These are phyloP conservation scores for Iris macrosiphon DNA, from an alignment of 106 monocot genomes.

Conservation along the genomic window DNA sequence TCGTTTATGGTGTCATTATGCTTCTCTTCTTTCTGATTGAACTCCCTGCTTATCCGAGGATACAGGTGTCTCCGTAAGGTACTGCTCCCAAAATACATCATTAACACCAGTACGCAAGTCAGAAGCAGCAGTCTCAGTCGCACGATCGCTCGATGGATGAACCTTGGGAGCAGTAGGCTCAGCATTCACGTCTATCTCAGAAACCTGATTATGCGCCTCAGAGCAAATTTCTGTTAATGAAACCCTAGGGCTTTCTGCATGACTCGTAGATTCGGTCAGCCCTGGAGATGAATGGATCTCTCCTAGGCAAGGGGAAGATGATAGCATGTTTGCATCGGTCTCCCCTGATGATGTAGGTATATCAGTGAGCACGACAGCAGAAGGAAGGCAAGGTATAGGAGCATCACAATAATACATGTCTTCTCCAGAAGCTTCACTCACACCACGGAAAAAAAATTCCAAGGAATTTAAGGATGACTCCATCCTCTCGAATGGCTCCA, in stretches of 20 bases:
- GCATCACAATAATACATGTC: constrained; percentile 30
- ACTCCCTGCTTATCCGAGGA: constrained; percentile 30
- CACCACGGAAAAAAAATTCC: constrained; percentile 55
- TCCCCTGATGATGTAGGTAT: constrained; percentile 35
- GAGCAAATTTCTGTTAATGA: constrained; percentile 24
- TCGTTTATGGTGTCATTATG: constrained; percentile 9
- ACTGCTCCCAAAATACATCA: constrained; percentile 85
- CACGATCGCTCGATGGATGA: constrained; percentile 15
- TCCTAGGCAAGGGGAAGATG: constrained; percentile 27
- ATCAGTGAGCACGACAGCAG: constrained; percentile 39
- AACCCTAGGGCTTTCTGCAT: constrained; percentile 31
- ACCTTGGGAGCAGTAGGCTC: constrained; percentile 32
- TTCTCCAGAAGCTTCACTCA: constrained; percentile 41
- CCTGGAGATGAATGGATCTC: constrained; percentile 21
- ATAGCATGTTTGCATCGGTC: constrained; percentile 26
- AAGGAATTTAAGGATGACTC: constrained; percentile 61
- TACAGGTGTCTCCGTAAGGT: constrained; percentile 55
- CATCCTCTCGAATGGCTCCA: constrained; percentile 66
- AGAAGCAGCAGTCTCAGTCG: constrained; percentile 7
- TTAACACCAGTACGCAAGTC: constrained; percentile 26
- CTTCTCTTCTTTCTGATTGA: constrained; percentile 51
- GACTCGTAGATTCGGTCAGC: constrained; percentile 33
- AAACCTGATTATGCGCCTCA: constrained; percentile 18
- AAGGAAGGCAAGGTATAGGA: constrained; percentile 8
- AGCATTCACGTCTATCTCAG: constrained; percentile 69